Base-by-base conservation (phyloP, 2,329 filamentous ascomycete genomes). In the Pyrenophora teres region DNA sequence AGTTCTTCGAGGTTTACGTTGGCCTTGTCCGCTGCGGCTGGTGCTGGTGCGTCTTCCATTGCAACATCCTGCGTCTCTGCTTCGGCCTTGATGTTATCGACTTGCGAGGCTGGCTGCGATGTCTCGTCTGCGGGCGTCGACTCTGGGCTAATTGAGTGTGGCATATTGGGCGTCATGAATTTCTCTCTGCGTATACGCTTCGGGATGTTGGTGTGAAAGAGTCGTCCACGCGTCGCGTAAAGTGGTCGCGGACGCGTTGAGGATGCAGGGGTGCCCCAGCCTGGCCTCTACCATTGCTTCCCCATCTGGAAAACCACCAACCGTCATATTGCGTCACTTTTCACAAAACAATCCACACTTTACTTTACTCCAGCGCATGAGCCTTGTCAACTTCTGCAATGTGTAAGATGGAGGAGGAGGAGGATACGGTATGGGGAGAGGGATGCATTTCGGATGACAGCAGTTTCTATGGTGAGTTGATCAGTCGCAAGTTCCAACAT, bases 1-100 rank as follows among this genome's bases (percentile, higher is more conserved):
- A 87, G 75, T 46, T 84, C 81, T 56, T 86, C 83, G 15, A 87
- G 60, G 63, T 73, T 64, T 56, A 74, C 63, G 70, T 73, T 65
- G 41, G 59, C 36, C 38, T 62, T 62, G n/a, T 74, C 69, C 32
- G 52, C 59, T 31, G 64, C 63, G 47, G 58, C 57, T 47, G 61
- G 64, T 46, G 55, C 63, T 13, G 63, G 56, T 49, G 64, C 63
- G 51, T 71, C 67, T 35, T 66, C 60, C 64, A 72, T 70, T 42
- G 65, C 48, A 41, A 67, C 54, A 59, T 73, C 68, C 53, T 66
- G 62, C 23, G 64, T 56, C 37, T 59, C 59, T 51, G 63, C 53
- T 35, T 69, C 69, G 13, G 63, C 27, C 48, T 72, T 68, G 48
- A 65, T 61, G 19, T 52, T 45, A 27, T 62, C 62, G 12, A 70